Conservation (phyloP, 2,329 filamentous ascomycete species). For the Trichocomaceae sp. region DNA sequence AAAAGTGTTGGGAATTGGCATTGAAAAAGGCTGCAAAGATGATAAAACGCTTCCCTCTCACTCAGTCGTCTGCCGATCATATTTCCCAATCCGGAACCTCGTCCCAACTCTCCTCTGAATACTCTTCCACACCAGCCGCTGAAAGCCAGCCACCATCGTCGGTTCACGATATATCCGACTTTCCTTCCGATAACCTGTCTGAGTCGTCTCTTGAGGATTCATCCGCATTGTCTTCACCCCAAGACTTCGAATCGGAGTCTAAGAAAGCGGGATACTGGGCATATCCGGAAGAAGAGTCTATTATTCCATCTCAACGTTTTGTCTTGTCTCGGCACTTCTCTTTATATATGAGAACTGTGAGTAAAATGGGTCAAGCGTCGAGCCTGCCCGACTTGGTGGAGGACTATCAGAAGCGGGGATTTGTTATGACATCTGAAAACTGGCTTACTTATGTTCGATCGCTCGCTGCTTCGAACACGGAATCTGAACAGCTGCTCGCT, state of each 20-base stretch:
- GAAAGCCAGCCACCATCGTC: neutral
- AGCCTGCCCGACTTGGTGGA: slow-evolving; percentile 49
- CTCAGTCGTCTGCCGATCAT: neutral
- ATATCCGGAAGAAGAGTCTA: slow-evolving; percentile 3
- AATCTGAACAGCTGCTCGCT: slow-evolving; percentile 51
- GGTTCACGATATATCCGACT: neutral
- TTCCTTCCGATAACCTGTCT: neutral
- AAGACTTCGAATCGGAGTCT: neutral
- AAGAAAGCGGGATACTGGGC: too few species aligned
- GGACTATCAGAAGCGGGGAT: slow-evolving; percentile 59
- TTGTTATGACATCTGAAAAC: slow-evolving; percentile 65
- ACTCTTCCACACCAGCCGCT: neutral
- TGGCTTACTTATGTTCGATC: slow-evolving; percentile 73
- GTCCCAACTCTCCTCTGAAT: neutral
- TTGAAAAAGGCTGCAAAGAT: slow-evolving; percentile 27
- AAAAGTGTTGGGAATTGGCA: slow-evolving; percentile 59
- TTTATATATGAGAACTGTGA: slow-evolving; percentile 48
- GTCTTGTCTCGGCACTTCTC: slow-evolving; percentile 45
- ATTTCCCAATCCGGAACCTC: neutral
- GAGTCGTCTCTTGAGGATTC: neutral
- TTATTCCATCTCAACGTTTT: slow-evolving; percentile 39
- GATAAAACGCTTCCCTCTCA: neutral
- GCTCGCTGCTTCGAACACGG: slow-evolving; percentile 55
- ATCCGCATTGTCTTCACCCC: neutral
- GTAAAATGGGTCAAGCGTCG: slow-evolving; percentile 47